Conservation (phyloP, 352 stramenopile genomes). For the Globisporangium echinulatum region DNA sequence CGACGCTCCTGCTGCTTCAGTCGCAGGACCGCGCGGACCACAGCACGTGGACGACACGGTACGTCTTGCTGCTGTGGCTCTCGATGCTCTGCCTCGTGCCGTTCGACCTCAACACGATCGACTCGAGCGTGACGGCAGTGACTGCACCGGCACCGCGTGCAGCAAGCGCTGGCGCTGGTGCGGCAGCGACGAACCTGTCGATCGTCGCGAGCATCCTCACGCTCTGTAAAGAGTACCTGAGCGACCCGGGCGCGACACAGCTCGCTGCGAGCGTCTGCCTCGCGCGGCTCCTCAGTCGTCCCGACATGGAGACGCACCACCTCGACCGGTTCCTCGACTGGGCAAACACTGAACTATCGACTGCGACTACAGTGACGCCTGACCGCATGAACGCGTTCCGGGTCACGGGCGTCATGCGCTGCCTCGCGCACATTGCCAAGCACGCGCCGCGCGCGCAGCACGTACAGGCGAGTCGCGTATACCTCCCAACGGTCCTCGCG, state of each 20-base stretch:
- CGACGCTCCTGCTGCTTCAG: constrained; percentile 85
- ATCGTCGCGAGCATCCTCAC: constrained; percentile 79
- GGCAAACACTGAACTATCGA: constrained; percentile 60
- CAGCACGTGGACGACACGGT: constrained; percentile 66
- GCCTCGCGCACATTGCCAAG: constrained; percentile 74
- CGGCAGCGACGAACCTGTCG: constrained; percentile 24
- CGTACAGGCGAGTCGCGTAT: constrained; percentile 59
- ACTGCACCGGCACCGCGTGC: neutral
- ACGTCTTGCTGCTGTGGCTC: constrained; percentile 95
- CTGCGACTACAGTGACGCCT: constrained; percentile 23
- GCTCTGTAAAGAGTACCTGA: constrained; percentile 83
- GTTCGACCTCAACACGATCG: constrained; percentile 95
- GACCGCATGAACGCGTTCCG: constrained; percentile 60
- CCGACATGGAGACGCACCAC: constrained; percentile 91
- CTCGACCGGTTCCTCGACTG: constrained; percentile 90
- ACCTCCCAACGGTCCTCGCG: constrained; percentile 68
- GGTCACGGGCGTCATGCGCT: constrained; percentile 79
- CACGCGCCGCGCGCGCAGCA: constrained; percentile 68
- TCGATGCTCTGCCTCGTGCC: constrained; percentile 96
- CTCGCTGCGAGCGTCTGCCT: constrained; percentile 94
- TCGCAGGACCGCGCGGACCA: constrained; percentile 82
- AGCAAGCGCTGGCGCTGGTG: no score
- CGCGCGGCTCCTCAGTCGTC: constrained; percentile 89
- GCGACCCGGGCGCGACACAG: constrained; percentile 80
- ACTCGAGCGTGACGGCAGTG: constrained; percentile 65